A percentile compares a stretch with the other conserved stretches of the same genome.
Conservation (phyloP, 176 grass and related monocot genomes). For the Aechmea fasciata region DNA sequence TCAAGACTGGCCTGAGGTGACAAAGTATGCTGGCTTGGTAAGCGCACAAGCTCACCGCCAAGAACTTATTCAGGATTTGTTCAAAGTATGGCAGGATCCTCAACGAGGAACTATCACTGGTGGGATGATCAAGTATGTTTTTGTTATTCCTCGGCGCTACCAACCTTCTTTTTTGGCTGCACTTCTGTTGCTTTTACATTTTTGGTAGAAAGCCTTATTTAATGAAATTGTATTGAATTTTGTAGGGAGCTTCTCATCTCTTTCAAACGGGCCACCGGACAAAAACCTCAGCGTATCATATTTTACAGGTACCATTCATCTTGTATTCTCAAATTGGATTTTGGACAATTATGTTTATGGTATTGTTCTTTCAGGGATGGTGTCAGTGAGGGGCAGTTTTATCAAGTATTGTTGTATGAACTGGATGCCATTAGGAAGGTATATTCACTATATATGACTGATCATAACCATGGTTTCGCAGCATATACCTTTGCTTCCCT, state of each 20-base stretch:
- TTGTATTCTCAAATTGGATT: not conserved
- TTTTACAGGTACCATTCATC: conserved; percentile 67
- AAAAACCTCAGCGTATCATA: conserved; percentile 94
- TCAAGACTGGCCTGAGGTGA: conserved; percentile 89
- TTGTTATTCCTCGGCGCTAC: not conserved
- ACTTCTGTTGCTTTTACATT: not conserved
- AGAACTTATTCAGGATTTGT: conserved; percentile 89
- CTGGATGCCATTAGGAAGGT: conserved; percentile 98
- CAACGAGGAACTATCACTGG: conserved; percentile 70
- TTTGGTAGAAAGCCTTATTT: not conserved
- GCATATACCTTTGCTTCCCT: not conserved
- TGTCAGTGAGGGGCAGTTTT: conserved; percentile 91
- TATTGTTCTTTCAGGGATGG: conserved; percentile 55
- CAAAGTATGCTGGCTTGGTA: conserved; percentile 82
- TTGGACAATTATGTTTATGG: not conserved
- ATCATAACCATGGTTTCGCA: not conserved
- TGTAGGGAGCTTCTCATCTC: conserved; percentile 88
- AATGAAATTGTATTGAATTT: conserved; percentile 13
- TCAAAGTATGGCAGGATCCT: conserved; percentile 86
- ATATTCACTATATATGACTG: not conserved
- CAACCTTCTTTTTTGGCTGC: no score
- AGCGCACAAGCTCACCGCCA: conserved; percentile 85
- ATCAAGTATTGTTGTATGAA: conserved; percentile 94
- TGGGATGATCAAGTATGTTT: conserved; percentile 84
- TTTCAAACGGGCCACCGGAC: conserved; percentile 79